Conservation (phyloP, 228 moss, liverwort and hornwort species). For the Sphagnum magellanicum region DNA sequence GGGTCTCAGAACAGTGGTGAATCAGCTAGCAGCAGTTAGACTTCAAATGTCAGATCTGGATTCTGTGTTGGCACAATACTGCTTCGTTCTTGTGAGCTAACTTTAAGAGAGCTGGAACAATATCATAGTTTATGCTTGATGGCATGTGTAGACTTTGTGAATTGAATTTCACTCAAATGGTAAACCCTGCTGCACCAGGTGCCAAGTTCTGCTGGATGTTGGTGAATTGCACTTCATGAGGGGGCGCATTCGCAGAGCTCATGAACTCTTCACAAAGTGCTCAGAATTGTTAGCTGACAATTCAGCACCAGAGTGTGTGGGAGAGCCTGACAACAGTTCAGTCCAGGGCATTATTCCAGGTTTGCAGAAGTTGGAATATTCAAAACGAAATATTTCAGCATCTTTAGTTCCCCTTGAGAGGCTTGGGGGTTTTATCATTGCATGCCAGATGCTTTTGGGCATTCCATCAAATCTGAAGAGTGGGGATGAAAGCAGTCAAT, state of each 20-base stretch:
- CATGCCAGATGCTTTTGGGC: slow-evolving; percentile 91
- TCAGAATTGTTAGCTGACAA: slow-evolving; percentile 32
- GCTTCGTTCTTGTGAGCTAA: no score
- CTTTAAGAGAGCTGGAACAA: no score
- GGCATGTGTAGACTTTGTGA: no score
- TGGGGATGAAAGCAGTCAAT: slow-evolving; percentile 23
- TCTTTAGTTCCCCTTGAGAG: slow-evolving; percentile 71
- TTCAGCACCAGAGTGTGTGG: slow-evolving; percentile 3
- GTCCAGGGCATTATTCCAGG: slow-evolving; percentile 10
- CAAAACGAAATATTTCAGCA: slow-evolving; percentile 5
- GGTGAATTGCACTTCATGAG: slow-evolving; percentile 98
- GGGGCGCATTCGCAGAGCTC: slow-evolving; percentile 78
- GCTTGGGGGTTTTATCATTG: slow-evolving; percentile 80
- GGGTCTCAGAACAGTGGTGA: no score
- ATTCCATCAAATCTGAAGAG: slow-evolving; percentile 28
- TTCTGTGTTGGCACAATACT: no score
- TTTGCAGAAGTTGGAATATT: slow-evolving; percentile 12
- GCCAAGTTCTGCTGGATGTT: slow-evolving; percentile 83
- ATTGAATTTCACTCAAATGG: no score
- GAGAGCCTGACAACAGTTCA: slow-evolving; percentile 17
- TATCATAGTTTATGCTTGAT: no score
- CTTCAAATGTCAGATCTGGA: no score
- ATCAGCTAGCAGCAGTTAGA: no score
- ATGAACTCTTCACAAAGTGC: slow-evolving; percentile 71
- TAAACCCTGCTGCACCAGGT: slow-evolving; percentile 17